phyloP scores from a whole-genome alignment of 129 eudicot species.

The Helianthus tuberosus region DNA sequence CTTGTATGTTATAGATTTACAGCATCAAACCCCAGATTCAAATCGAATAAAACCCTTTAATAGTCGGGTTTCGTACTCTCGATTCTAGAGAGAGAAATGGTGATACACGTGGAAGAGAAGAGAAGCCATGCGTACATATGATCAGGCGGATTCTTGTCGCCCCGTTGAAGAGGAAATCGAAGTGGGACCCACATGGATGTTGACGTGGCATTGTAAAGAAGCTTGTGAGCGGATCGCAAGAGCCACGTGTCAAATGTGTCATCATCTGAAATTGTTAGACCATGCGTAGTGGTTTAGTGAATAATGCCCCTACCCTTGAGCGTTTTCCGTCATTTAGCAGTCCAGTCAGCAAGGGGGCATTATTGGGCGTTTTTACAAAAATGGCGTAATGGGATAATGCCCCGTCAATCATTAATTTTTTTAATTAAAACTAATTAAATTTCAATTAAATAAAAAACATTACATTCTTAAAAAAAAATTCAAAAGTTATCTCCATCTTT shows the following conservation, averaged over 20 bases:
- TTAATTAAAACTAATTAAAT: too few species aligned
- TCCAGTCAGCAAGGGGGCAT: too few species aligned
- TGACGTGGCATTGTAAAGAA: conserved; percentile 30
- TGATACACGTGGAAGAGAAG: conserved; percentile 19
- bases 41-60: conserved; percentile 11
- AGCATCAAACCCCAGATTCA: conserved; percentile 39
- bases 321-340: too few species aligned
- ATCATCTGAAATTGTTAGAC: conserved; percentile 10
- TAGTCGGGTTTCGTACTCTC: background rate
- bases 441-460: too few species aligned
- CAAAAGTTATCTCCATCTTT: too few species aligned
- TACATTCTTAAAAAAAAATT: too few species aligned
- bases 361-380: too few species aligned
- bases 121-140: conserved; percentile 10
- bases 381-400: too few species aligned
- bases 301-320: too few species aligned
- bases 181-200: conserved; percentile 17
- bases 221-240: conserved; percentile 4
- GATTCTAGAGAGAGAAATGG: conserved; percentile 26
- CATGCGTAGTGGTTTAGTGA: too few species aligned
- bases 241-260: conserved; percentile 31
- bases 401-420: too few species aligned
- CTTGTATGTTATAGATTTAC: background rate
- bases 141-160: conserved; percentile 38
- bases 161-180: conserved; percentile 16